Evolutionary conservation across 441 rosid genomes (phyloP).

Genomic region (Populus hybrid): DNA sequence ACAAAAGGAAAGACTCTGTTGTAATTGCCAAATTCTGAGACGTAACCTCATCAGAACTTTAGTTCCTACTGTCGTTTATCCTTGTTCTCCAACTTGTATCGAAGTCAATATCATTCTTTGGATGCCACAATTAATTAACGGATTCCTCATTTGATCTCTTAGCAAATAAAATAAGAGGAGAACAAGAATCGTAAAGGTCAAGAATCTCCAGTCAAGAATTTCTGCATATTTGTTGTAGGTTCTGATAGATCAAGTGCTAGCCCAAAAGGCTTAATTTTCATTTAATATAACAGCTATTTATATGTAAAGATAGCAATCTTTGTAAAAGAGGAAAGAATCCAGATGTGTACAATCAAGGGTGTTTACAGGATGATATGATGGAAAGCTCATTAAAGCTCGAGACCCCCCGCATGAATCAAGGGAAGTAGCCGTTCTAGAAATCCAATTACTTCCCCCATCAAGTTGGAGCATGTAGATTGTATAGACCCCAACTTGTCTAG

Average conservation of each 20-base stretch:
- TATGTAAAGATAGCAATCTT: neutral
- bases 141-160: neutral
- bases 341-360: neutral
- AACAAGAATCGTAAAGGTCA: neutral
- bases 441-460: no score
- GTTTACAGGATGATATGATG: neutral
- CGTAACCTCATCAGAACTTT: neutral
- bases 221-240: no score
- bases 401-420: no score
- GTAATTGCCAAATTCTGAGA: neutral
- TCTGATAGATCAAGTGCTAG: neutral
- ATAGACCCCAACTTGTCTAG: no score
- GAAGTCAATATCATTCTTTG: neutral
- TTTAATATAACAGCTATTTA: neutral
- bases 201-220: no score
- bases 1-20: neutral
- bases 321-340: no score
- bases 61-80: neutral
- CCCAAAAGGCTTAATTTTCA: neutral
- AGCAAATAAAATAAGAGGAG: neutral
- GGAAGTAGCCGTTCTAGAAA: no score
- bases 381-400: no score
- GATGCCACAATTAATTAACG: neutral
- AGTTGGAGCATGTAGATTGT: no score
- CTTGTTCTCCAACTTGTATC: neutral